Percentiles rank a stretch among this genome's conserved stretches.
Conservation (phyloP, 192 early-diverging fungal species). For the Coemansia sp. region DNA sequence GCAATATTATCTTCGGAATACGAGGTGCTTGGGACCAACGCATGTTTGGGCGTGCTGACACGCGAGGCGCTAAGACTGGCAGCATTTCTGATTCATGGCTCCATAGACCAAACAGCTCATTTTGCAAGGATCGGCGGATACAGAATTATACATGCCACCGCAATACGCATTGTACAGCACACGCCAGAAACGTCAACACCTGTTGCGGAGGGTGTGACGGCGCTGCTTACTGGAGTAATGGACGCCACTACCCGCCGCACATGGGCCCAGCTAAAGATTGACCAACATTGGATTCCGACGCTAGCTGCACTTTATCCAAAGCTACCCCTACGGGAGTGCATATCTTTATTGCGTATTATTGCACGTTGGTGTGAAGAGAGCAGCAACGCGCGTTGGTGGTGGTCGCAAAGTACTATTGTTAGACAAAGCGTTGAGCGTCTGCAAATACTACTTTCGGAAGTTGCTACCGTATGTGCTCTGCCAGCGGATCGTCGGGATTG, state of each 20-base stretch:
- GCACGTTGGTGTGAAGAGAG: slow-evolving; percentile 31
- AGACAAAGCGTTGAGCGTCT: slow-evolving; percentile 33
- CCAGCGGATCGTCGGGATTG: not conserved
- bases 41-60: slow-evolving; percentile 11
- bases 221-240: slow-evolving; percentile 27
- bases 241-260: slow-evolving; percentile 7
- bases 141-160: slow-evolving; percentile 8
- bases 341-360: slow-evolving; percentile 21
- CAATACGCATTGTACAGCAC: slow-evolving; percentile 1
- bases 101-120: not conserved
- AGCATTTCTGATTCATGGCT: slow-evolving; percentile 35
- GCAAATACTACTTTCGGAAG: slow-evolving; percentile 21
- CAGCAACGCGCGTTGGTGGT: slow-evolving; percentile 23
- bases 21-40: not conserved
- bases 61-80: slow-evolving; percentile 25
- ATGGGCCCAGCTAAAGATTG: slow-evolving; percentile 14
- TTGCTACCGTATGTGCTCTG: not conserved
- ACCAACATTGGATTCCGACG: slow-evolving; percentile 32
- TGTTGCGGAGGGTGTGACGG: slow-evolving; percentile 23
- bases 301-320: slow-evolving; percentile 7
- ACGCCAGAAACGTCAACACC: slow-evolving; percentile 6
- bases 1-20: not conserved
- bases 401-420: slow-evolving; percentile 37
- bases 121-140: slow-evolving; percentile 22
- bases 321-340: slow-evolving; percentile 16